Base-by-base conservation (phyloP, 2,329 filamentous ascomycete species). In the Rugonectria rugulosa region DNA sequence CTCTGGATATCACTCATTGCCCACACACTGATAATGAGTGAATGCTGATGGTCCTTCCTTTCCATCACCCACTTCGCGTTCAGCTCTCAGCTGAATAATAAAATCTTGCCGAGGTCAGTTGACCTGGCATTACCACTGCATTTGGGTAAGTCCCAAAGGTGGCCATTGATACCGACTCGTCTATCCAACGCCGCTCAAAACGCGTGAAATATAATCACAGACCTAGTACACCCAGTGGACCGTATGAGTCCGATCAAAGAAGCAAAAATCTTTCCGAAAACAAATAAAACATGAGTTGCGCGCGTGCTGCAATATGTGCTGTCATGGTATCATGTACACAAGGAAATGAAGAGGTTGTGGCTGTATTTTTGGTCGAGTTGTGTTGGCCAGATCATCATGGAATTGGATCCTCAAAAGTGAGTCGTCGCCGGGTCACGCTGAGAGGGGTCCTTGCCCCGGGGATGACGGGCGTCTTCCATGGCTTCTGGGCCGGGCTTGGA, bases 401-500 rank as follows among this genome's bases (percentile, higher is more conserved):
- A 45, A 65, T 54, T 42, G 90, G 80, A 49, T 87, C 86, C 69
- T 96, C 92, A 74, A 96, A 96, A 50, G 93, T 96, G 56, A 97
- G 79, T 60, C 88, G 82, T 70, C 90, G 85, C 67, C 91, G 80
- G n/a, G 90, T 83, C 41, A 89, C 85, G 64, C 86, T 91, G 53
- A 84, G 71, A 8, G 85, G 85, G 37, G 84, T 87, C 67, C 79
- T 81, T 48, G 76, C 72, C 9, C 73, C 67, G 15, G 76, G 71
- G 24, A 81, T 79, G 23, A 86, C 73, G 10, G 92, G 92, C 0
- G 92, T 96, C 72, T 89, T 91, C 90, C 92, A 97, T 9, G 88
- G 84, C 64, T 87, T 91, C 77, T 97, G 95, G 21, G 92, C 95
- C 17, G 95, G 95, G 69, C 92, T 97, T 0, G 95, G 95, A 6